Base-by-base conservation (phyloP, 345 rosid genomes). In the Hibiscus trionum region DNA sequence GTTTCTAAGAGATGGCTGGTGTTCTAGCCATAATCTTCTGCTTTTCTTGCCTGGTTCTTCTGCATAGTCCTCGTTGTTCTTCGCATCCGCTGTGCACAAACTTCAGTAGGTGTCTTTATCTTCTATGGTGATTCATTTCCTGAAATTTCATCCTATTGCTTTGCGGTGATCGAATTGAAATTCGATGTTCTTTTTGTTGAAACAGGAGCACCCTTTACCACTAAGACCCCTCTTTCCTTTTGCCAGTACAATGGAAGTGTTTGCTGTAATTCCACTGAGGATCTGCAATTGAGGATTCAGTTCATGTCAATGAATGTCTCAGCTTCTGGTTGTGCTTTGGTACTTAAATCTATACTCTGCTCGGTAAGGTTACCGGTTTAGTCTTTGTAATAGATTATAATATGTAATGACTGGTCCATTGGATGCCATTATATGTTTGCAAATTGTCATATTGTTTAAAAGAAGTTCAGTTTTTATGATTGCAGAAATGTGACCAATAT, bases 191-290 rank as follows among this genome's bases (percentile, higher is more conserved):
- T n/a, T 70, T 70, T 56, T 56, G 63, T 55, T 55, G 63, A 70
- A 70, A 70, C 73, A 70, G 73, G 62, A 35, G 73, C 73, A 35
- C 50, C 62, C 16, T 31, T 70, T 33, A 52, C 63, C 11, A 9
- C 49, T 33, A 55, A 50, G 44, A 69, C 17, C 11, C 49, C 29
- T 69, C 73, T 70, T 31, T 52, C 72, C 26, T 69, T 69, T 53
- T 69, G 72, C 5, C 49, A 69, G 29, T 55, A 69, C 61, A 70
- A 17, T 11, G 73, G 73, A 70, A 70, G 61, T 55, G 63, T 70
- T 70, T 55, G 73, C 3, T 70, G 73, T 8, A 55, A 55, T 11
- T 56, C 63, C 11, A 33, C 62, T 3, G 73, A 70, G 46, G 73
- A 70, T 33, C 29, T 55, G 16, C 31, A 33, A 17, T 33, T 70